Percentiles rank a stretch among this genome's conserved stretches.
Evolutionary conservation across 441 rosid species (phyloP).

Genomic region (Manihot esculenta): DNA sequence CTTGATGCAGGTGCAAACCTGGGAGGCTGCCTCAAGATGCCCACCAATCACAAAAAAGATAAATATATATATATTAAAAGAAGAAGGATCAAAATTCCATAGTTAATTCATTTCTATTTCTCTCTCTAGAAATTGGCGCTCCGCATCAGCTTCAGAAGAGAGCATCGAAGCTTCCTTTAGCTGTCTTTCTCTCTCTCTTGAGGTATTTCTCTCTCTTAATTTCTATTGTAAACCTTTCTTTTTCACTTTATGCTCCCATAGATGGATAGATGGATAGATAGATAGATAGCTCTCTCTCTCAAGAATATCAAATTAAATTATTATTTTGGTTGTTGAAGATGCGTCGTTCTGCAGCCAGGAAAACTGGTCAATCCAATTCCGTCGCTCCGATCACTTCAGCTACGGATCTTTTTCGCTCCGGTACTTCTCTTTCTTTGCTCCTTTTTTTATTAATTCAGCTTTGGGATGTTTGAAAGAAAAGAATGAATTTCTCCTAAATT

Average conservation of each 20-base stretch:
- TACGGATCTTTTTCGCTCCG: slow-evolving; percentile 90
- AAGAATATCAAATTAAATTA: neutral
- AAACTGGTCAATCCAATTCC: slow-evolving; percentile 67
- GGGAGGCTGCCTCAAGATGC: neutral
- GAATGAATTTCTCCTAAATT: too few species aligned
- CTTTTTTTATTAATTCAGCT: neutral
- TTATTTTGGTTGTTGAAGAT: slow-evolving; percentile 43
- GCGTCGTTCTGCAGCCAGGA: slow-evolving; percentile 85
- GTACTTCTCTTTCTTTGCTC: slow-evolving; percentile 27
- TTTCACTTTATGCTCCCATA: neutral
- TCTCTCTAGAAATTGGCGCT: slow-evolving; percentile 12
- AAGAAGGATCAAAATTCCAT: neutral
- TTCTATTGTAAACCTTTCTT: neutral
- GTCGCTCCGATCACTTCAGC: slow-evolving; percentile 54
- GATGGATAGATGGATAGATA: neutral
- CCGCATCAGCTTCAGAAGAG: neutral
- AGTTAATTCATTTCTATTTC: neutral
- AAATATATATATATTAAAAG: neutral
- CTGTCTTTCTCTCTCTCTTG: slow-evolving; percentile 1
- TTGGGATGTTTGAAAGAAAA: too few species aligned
- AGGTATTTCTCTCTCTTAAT: neutral
- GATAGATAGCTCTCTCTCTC: neutral
- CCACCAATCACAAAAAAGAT: neutral
- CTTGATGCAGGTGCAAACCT: too few species aligned
- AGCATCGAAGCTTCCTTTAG: slow-evolving; percentile 14